phyloP scores from a whole-genome alignment of 768 basidiomycete genomes.

The Leccinum boreale region DNA sequence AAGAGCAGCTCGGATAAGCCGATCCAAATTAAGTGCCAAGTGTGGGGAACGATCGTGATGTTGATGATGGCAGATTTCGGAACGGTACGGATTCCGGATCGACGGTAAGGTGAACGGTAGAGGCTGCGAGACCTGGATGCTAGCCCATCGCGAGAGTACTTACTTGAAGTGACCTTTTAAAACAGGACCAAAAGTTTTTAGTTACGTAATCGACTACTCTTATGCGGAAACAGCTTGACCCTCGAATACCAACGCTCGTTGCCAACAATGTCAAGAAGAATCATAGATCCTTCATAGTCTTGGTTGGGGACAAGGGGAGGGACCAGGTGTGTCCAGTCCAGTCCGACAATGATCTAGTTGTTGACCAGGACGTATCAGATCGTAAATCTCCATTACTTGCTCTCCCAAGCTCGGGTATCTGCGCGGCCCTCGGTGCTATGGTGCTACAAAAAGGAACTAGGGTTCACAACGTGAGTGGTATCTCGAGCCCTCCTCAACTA shows the following conservation, averaged over 20 bases:
- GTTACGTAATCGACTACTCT: background rate
- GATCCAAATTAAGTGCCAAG: no score
- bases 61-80: no score
- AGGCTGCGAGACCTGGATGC: no score
- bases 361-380: constrained; percentile 43
- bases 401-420: constrained; percentile 88
- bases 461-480: constrained; percentile 78
- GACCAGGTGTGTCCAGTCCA: constrained; percentile 65
- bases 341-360: background rate
- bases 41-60: no score
- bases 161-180: background rate
- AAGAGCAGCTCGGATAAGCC: no score
- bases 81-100: no score
- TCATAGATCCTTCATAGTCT: constrained; percentile 91
- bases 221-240: constrained; percentile 89
- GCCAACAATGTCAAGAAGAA: constrained; percentile 92
- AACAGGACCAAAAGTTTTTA: background rate
- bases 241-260: constrained; percentile 88
- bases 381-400: constrained; percentile 92
- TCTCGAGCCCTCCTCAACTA: background rate
- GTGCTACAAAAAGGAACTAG: constrained; percentile 99
- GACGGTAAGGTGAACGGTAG: no score
- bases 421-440: constrained; percentile 90
- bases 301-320: constrained; percentile 91
- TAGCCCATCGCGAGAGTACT: no score